These are phyloP conservation scores for Saccharomyces hybrid DNA, from an alignment of 1,139 yeast species.

Conservation along the genomic window DNA sequence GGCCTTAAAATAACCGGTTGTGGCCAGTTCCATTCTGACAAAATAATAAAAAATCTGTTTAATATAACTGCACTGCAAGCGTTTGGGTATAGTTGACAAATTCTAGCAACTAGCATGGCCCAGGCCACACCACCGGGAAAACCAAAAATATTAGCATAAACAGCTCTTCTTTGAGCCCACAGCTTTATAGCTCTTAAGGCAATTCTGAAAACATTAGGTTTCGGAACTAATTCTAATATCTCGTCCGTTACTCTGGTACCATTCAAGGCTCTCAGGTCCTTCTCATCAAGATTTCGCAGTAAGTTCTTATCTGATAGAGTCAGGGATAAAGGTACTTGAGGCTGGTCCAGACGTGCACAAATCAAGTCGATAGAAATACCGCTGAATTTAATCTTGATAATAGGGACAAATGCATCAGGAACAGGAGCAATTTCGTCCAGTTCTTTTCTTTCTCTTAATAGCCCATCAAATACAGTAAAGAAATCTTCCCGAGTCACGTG, in stretches of 20 bases:
- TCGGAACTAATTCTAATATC: constrained; percentile 79
- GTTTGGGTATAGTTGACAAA: constrained; percentile 92
- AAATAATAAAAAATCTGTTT: constrained; percentile 77
- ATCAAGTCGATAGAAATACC: constrained; percentile 89
- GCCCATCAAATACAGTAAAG: constrained; percentile 64
- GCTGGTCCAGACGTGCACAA: constrained; percentile 71
- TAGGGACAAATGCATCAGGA: constrained; percentile 95
- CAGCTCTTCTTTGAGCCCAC: constrained; percentile 95
- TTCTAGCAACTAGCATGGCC: constrained; percentile 98
- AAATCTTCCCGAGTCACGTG: constrained; percentile 90
- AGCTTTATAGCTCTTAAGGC: constrained; percentile 86
- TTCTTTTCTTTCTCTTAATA: constrained; percentile 65
- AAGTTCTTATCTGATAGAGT: constrained; percentile 79
- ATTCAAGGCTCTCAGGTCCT: constrained; percentile 77
- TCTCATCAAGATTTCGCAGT: constrained; percentile 79
- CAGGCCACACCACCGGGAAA: constrained; percentile 99
- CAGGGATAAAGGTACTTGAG: constrained; percentile 69
- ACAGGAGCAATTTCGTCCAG: constrained; percentile 85
- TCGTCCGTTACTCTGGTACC: constrained; percentile 98
- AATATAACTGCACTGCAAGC: constrained; percentile 90
- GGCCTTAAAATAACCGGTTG: constrained; percentile 89
- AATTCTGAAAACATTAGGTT: constrained; percentile 84
- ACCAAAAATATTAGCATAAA: constrained; percentile 90
- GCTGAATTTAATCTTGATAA: constrained; percentile 75
- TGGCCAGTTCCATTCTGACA: constrained; percentile 95